Base-by-base conservation (phyloP, 176 grass and related monocot species). In the Cenchrus purpureus region DNA sequence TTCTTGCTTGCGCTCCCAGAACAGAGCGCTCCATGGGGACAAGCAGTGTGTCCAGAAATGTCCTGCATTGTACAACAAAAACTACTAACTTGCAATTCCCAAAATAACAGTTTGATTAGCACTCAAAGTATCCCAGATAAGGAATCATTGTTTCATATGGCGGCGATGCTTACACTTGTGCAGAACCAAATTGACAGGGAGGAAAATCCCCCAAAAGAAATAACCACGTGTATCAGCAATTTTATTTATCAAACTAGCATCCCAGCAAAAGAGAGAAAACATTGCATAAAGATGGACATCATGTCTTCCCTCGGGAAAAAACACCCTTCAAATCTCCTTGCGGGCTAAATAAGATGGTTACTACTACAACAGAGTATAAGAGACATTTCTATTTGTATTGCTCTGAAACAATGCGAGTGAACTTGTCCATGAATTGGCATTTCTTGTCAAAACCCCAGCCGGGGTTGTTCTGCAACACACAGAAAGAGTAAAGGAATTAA, bases 351-450 rank as follows among this genome's bases (percentile, higher is more conserved):
- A 84, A 77, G 77, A 85, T 91, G 57, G n/a, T 73, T 29, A 71
- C 74, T 29, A 71, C 68, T 69, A 83, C 79, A 86, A 75, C 16
- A 92, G 45, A 44, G 61, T 70, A 83, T 57, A 45, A 72, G 62
- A 75, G 44, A 65, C 10, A 28, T 62, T 85, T 85, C 74, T 89
- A 94, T 48, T 89, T 94, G 85, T 95, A 95, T 15, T 89, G 90
- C 82, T 89, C 85, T 34, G 90, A 91, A 79, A 95, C 84, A 83
- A 94, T 91, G 77, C 81, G 75, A 15, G 84, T 90, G 92, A 95
- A 90, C 86, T 95, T 98, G 90, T 96, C 91, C 90, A 94, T 96
- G 82, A 96, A 96, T 45, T 94, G 89, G 22, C 93, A 96, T 79
- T 96, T 96, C 78, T 92, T 94, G 84, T 92, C 67, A 79, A 90